Base-by-base conservation (phyloP, 345 rosid species). In the Gossypium longicalyx region DNA sequence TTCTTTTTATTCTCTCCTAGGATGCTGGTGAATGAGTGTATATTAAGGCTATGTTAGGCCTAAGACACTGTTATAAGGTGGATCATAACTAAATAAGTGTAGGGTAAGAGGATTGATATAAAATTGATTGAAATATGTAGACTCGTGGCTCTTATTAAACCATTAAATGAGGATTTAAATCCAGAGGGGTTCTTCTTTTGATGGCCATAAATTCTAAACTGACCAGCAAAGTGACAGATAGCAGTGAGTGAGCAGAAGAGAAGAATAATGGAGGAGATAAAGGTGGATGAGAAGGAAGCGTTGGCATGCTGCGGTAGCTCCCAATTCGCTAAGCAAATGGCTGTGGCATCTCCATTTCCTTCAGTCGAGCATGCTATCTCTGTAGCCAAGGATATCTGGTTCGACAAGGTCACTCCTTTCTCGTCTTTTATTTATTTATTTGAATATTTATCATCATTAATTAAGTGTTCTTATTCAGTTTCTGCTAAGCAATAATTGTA, bases 301-400 rank as follows among this genome's bases (percentile, higher is more conserved):
- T 9, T 85, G 38, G 90, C 88, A 63, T 95, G 98, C 82, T 95
- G 98, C 44, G 94, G 98, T 10, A 91, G 99, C 84, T 72, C 88
- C 70, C 79, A 83, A 65, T 93, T 91, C 79, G 90, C 93, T 57
- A 79, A 80, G 72, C 82, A 86, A 76, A 89, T 90, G 97, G 81
- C 81, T 23, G 53, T 63, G 67, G 82, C 86, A n/a, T 83, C 90
- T n/a, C 93, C 93, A 45, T 89, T 89, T 78, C 63, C 61, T 13
- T 86, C 90, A 45, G 61, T 90, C 19, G 85, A 85, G 52, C 61
- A 77, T 65, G 89, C 97, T 12, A 57, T 91, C 47, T 44, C 77
- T 16, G 72, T 86, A 11, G 97, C 94, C 81, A 86, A 87, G 72
- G 86, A 85, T 34, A 83, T 89, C 84, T 94, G 98, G 98, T 91